Percentiles rank a stretch among this genome's conserved stretches.
These are phyloP conservation scores for Castanospermum australe DNA, from an alignment of 306 rosid genomes.

Conservation along the genomic window DNA sequence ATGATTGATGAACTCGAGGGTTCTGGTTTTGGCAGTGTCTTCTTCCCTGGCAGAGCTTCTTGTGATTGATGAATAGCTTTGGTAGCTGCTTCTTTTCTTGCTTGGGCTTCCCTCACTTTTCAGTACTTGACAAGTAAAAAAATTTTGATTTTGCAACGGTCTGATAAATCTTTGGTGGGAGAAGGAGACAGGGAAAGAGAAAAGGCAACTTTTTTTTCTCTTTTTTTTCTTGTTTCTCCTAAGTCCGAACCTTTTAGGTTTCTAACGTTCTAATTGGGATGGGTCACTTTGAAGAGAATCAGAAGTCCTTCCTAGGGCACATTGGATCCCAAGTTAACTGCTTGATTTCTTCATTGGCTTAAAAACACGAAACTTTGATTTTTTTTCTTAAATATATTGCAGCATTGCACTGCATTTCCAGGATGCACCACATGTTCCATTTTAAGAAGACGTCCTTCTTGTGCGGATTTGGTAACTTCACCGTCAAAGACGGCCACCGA, in stretches of 20 bases:
- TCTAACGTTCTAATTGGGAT: slow-evolving; percentile 48
- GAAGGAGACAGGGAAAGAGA: not conserved
- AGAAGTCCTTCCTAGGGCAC: not conserved
- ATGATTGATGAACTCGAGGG: slow-evolving; percentile 37
- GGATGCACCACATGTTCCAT: not conserved
- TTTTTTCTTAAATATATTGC: not conserved
- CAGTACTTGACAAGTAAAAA: not conserved
- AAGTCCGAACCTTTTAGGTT: not conserved
- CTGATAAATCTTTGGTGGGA: slow-evolving; percentile 23
- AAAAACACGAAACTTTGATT: not conserved
- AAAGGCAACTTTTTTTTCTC: not conserved
- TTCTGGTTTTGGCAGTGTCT: not conserved
- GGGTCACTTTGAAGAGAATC: slow-evolving; percentile 22
- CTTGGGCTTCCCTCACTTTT: slow-evolving; percentile 19
- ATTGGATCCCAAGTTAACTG: not conserved
- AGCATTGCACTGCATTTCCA: not conserved
- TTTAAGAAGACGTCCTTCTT: not conserved
- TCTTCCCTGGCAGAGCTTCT: not conserved
- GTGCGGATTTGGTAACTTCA: not conserved
- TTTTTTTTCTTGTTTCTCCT: not conserved
- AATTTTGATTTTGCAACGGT: slow-evolving; percentile 60
- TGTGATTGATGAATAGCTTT: slow-evolving; percentile 23
- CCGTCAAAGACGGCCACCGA: not conserved
- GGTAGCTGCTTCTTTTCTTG: slow-evolving; percentile 13
- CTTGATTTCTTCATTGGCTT: not conserved